These are phyloP conservation scores for Ceratonia siliqua DNA, from an alignment of 306 rosid species.

Conservation along the genomic window DNA sequence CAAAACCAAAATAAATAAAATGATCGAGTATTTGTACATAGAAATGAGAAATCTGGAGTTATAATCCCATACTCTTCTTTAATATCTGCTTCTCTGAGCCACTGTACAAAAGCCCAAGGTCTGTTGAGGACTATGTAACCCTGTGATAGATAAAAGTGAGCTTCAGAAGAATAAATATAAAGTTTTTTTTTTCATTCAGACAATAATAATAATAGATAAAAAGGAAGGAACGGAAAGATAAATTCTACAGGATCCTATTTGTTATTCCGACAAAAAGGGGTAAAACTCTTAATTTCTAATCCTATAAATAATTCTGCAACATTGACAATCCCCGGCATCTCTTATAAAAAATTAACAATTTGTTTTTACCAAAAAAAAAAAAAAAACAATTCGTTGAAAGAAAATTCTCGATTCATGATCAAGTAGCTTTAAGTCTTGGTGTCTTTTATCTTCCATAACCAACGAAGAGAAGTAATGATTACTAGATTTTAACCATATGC, in stretches of 20 bases:
- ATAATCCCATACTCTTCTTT: slow-evolving; percentile 82
- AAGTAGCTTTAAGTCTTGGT: background rate
- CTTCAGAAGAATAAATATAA: slow-evolving; percentile 7
- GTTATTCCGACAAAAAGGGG: background rate
- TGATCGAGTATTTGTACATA: background rate
- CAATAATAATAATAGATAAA: background rate
- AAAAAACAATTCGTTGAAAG: background rate
- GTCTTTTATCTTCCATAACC: background rate
- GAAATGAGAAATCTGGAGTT: slow-evolving; percentile 27
- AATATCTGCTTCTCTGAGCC: slow-evolving; percentile 90
- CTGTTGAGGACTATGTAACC: slow-evolving; percentile 98
- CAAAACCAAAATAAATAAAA: background rate
- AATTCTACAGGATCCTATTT: background rate
- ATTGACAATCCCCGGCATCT: background rate
- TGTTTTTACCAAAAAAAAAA: too few species aligned
- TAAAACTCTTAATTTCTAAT: background rate
- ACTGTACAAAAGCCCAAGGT: slow-evolving; percentile 99
- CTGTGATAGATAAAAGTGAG: slow-evolving; percentile 46
- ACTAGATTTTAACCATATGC: background rate
- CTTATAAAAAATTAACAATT: background rate
- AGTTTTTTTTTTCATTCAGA: background rate
- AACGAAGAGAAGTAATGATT: background rate
- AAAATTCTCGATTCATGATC: background rate
- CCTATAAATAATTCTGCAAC: background rate
- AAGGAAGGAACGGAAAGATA: background rate